These are phyloP conservation scores for Buxus sempervirens DNA, from an alignment of 164 flowering plant species.

Conservation along the genomic window DNA sequence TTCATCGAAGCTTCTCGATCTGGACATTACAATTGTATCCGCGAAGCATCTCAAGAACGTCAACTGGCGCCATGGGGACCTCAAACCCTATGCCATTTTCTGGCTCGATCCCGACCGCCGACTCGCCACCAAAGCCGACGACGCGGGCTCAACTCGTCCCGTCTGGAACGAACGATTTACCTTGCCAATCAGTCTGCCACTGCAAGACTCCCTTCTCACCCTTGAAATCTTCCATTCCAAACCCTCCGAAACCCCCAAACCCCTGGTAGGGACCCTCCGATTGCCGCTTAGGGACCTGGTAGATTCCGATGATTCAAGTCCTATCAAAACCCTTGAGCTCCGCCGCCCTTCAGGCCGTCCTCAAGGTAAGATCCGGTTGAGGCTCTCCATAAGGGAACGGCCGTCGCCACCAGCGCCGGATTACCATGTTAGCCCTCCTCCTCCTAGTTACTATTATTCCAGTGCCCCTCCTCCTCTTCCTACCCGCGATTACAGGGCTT, in stretches of 20 bases:
- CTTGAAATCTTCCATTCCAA: conserved; percentile 72
- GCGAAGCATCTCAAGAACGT: conserved; percentile 90
- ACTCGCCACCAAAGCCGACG: conserved; percentile 64
- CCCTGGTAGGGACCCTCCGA: conserved; percentile 56
- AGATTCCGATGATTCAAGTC: conserved; percentile 29
- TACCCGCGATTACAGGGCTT: conserved; percentile 28
- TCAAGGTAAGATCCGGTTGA: conserved; percentile 75
- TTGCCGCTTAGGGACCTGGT: conserved; percentile 39
- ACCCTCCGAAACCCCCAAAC: conserved; percentile 62
- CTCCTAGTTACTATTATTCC: conserved; percentile 39
- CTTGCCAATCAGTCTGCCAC: conserved; percentile 39
- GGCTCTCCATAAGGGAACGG: conserved; percentile 50
- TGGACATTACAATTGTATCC: conserved; percentile 68
- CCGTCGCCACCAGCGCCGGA: conserved; percentile 35
- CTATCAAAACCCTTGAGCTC: conserved; percentile 43
- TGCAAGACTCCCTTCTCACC: conserved; percentile 39
- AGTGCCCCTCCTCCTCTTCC: conserved; percentile 42
- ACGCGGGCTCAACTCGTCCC: conserved; percentile 61
- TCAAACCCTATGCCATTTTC: conserved; percentile 69
- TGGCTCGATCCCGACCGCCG: conserved; percentile 73
- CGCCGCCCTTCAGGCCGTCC: conserved; percentile 86
- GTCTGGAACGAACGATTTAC: conserved; percentile 81
- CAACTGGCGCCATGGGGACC: conserved; percentile 77
- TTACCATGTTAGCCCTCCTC: conserved; percentile 50
- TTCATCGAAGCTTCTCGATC: conserved; percentile 38